Evolutionary conservation across 345 rosid species (phyloP), one percentile per base, ranked within the genome.

Genomic region (Limnanthes douglasii): DNA sequence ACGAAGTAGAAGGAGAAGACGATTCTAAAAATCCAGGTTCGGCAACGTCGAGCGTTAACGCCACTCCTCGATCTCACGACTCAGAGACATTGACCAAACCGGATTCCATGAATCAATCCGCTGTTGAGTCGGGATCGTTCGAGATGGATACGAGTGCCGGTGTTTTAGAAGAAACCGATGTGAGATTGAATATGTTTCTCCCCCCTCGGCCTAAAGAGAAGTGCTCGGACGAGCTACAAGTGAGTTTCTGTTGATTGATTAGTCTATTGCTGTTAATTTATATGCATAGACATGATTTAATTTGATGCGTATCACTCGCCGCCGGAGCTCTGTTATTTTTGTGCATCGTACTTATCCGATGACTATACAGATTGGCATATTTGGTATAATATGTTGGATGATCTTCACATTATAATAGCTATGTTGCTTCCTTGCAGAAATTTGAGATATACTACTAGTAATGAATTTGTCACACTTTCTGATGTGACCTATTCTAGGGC

Each of bases 151-250:
- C 28, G 43, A 46, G 64, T 10, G 64, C 37, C 5, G n/a, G n/a
- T n/a, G n/a, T n/a, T n/a, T n/a, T n/a, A n/a, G 77, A 61, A 11
- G 57, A 53, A 39, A 58, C 16, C 12, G 72, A 78, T 65, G 68
- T 68, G 16, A 37, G 49, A 7, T 63, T 85, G 52, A 78, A 81
- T 56, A 65, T 61, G 45, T 92, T 90, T 60, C 78, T 90, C 14
- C 88, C 76, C 0, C 65, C 67, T 0, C 68, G 67, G 12, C 86
- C 88, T 7, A 61, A 34, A 39, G 68, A 52, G 10, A 75, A 57
- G 56, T 84, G 88, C 66, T 72, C 96, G 0, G 75, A 65, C 54
- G 94, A 85, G 48, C 62, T 85, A 18, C 95, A 80, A 60, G 99
- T 85, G 58, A 65, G 78, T 52, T 41, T 12, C 24, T 25, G 34